Base-by-base conservation (phyloP, 2,329 filamentous ascomycete species). In the Pseudocercospora pini-densiflorae region DNA sequence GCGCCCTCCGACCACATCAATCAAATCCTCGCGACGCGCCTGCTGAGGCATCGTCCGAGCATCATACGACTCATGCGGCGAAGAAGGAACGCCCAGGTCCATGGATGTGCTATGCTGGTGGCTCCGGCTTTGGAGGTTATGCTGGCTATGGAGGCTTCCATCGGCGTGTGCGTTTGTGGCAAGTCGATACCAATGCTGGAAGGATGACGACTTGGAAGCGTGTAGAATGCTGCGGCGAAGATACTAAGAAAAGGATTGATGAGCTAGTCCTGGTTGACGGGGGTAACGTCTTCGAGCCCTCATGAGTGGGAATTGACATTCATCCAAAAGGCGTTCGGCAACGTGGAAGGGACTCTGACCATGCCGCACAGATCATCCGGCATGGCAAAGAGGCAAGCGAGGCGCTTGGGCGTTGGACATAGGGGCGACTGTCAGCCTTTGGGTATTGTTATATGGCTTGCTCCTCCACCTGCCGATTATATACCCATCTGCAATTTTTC, bases 91-190 rank as follows among this genome's bases (percentile, higher is more conserved):
- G 61, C 8, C 63, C 74, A 1, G 77, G 77, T 4, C 77, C 98
- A 2, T 99, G 95, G 95, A 97, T 99, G 94, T 99, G 95, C 83
- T 98, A 98, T 79, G 94, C 90, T 8, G 95, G 95, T 33, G 95
- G 92, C 27, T 88, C 89, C 29, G 95, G 95, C 1, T 97, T 99
- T 74, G 95, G 95, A 63, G 95, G 95, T 0, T 99, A 99, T 77
- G 95, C 91, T 21, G 94, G 94, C 5, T 98, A 97, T 77, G 90
- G 89, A 49, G 91, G 90, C 3, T 98, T 91, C 77, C 86, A 94
- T 74, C 90, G 95, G 27, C 89, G 93, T 31, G 86, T 97, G 61
- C 87, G 95, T 57, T 86, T 99, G 51, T 99, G 95, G 77, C 94
- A 98, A 73, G 88, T 99, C 59, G 94, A 99, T 78, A 92, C 94